These are phyloP conservation scores for Pseudomonodictys pantanalensis DNA, from an alignment of 495 filamentous ascomycete species.

Conservation along the genomic window DNA sequence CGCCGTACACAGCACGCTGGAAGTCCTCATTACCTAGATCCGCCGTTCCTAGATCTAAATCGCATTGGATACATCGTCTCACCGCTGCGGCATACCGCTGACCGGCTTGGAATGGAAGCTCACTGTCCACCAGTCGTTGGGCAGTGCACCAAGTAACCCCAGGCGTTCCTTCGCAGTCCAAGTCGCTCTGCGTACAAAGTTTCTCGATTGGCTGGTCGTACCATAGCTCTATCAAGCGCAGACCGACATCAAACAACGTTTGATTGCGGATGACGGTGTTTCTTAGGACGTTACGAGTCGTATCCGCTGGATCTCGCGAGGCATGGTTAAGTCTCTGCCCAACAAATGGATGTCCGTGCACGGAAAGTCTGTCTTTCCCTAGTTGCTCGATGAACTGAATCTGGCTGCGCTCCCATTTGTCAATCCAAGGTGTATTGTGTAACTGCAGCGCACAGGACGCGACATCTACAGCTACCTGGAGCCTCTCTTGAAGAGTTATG, in stretches of 20 bases:
- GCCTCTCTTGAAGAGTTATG: conserved; percentile 34
- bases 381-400: conserved; percentile 27
- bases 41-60: conserved; percentile 31
- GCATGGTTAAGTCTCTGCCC: conserved; percentile 1
- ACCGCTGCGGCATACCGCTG: conserved; percentile 39
- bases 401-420: conserved; percentile 35
- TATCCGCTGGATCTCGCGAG: not conserved
- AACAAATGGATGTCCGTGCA: conserved; percentile 20
- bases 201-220: conserved; percentile 35
- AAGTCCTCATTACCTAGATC: conserved; percentile 35
- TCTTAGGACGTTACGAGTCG: not conserved
- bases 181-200: conserved; percentile 33
- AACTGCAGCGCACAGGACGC: conserved; percentile 42
- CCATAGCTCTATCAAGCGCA: conserved; percentile 42
- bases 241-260: conserved; percentile 37
- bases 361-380: not conserved
- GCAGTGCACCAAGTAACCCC: conserved; percentile 33
- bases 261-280: conserved; percentile 31
- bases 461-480: conserved; percentile 38
- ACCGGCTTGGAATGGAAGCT: conserved; percentile 36
- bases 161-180: conserved; percentile 25
- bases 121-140: conserved; percentile 25
- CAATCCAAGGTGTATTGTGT: conserved; percentile 40
- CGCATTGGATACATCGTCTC: conserved; percentile 35
- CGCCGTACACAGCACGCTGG: conserved; percentile 32